These are phyloP conservation scores for Penicillium sp. DNA, from an alignment of 2,329 filamentous ascomycete genomes.

Conservation along the genomic window DNA sequence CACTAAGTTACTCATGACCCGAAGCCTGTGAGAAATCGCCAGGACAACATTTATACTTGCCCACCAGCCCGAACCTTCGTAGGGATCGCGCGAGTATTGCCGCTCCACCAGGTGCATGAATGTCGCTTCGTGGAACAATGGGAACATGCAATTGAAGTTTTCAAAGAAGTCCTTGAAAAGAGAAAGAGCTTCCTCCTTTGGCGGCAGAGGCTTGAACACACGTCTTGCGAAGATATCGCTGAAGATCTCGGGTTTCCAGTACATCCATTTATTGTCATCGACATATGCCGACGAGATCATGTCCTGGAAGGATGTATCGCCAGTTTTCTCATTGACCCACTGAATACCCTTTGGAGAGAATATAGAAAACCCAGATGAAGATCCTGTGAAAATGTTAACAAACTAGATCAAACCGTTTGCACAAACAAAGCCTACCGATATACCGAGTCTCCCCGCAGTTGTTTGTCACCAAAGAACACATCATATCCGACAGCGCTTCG, in stretches of 20 bases:
- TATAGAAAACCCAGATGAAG: constrained; percentile 96
- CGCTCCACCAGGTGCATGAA: constrained; percentile 97
- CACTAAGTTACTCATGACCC: constrained; percentile 93
- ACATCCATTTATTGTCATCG: constrained; percentile 92
- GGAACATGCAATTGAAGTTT: constrained; percentile 99
- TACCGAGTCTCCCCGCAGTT: constrained; percentile 93
- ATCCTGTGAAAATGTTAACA: constrained; percentile 56
- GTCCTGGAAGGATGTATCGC: constrained; percentile 88
- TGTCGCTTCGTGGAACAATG: constrained; percentile 93
- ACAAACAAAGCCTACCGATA: constrained; percentile 64
- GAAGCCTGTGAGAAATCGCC: constrained; percentile 87
- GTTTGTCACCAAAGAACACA: constrained; percentile 97
- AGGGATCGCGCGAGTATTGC: constrained; percentile 89
- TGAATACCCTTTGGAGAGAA: constrained; percentile 97
- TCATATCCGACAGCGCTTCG: constrained; percentile 91
- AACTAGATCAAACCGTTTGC: background rate
- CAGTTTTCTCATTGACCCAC: constrained; percentile 97
- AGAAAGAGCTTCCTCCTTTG: constrained; percentile 83
- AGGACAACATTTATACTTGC: constrained; percentile 91
- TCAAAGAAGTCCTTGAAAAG: constrained; percentile 93
- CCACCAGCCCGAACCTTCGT: constrained; percentile 97
- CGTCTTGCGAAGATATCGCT: constrained; percentile 84
- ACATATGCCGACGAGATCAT: constrained; percentile 93
- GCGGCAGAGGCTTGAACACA: constrained; percentile 78
- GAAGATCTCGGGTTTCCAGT: constrained; percentile 98